Evolutionary conservation across 2,329 filamentous ascomycete genomes (phyloP), one percentile per base, ranked within the genome.

Genomic region (Sclerotinia nivalis): DNA sequence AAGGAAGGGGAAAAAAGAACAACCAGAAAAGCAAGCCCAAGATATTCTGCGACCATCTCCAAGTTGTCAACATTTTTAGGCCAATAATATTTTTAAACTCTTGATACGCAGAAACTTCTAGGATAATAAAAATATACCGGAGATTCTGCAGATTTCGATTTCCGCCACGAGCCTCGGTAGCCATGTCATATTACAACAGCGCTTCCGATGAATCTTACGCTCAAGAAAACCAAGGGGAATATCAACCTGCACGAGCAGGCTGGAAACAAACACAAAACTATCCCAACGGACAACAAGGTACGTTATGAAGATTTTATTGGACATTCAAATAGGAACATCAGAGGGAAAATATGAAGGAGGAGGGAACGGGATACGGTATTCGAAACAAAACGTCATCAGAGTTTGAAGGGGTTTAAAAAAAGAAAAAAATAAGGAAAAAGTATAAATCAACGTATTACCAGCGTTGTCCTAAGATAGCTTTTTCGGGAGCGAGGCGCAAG

Each of bases 171-270:
- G 20, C 50, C 18, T 50, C 43, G 45, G 28, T 40, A 65, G 6
- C 45, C 45, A 69, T 69, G 67, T 54, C 67, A 9, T 54, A 55
- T 8, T 55, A 69, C 34, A 43, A 40, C 47, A 4, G 49, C 50
- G 47, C 45, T 31, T 69, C 56, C 50, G 56, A 69, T 40, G 58
- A 55, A n/a, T n/a, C n/a, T 55, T 52, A 50, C 49, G 13, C 22
- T 18, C 55, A 50, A 18, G 58, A 69, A 12, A 10, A 18, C 4
- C 49, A 64, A 12, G 67, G 52, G 8, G 67, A 69, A 65, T 69
- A 69, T 20, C 67, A 69, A 37, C 59, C 67, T 47, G 49, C 67
- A 31, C 37, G 67, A 37, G 67, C 67, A 22, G 67, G 49, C 22
- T 69, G 67, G 67, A 69, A 65, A 47, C 58, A 47, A 43, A 69